Percentiles rank a stretch among this genome's conserved stretches.
These are phyloP conservation scores for Rosa hybrid DNA, from an alignment of 331 rosid genomes.

Conservation along the genomic window DNA sequence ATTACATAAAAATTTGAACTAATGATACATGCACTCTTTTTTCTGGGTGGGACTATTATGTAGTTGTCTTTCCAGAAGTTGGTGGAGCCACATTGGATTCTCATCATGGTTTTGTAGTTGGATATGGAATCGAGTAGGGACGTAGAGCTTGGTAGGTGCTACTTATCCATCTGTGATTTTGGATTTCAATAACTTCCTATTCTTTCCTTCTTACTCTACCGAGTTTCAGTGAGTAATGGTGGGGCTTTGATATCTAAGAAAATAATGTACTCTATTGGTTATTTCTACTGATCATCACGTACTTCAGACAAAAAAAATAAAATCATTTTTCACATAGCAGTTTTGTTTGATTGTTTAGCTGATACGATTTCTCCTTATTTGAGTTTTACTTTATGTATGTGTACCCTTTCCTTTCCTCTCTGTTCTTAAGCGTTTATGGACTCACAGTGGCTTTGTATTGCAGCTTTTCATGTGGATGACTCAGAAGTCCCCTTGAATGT, in stretches of 20 bases:
- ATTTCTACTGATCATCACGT: not conserved
- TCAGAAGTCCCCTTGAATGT: constrained; percentile 91
- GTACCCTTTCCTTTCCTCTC: constrained; percentile 10
- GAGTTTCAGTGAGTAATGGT: not conserved
- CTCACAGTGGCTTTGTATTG: constrained; percentile 32
- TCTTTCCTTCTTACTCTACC: not conserved
- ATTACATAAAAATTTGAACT: constrained; percentile 11
- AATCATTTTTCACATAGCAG: not conserved
- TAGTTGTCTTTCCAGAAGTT: constrained; percentile 78
- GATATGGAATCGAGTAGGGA: constrained; percentile 82
- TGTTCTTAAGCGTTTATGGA: constrained; percentile 23
- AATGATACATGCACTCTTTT: constrained; percentile 23
- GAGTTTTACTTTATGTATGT: not conserved
- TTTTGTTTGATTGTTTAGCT: not conserved
- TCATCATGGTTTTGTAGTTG: constrained; percentile 97
- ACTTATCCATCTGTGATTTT: not conserved
- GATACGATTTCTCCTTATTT: constrained; percentile 3
- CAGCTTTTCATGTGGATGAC: constrained; percentile 96
- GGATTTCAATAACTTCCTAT: not conserved
- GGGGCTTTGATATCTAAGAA: not conserved
- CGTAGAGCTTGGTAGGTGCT: constrained; percentile 79
- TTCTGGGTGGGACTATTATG: constrained; percentile 32
- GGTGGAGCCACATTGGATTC: constrained; percentile 95
- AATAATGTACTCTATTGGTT: not conserved
- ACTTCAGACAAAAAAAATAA: not conserved